Percentiles rank a stretch among this genome's conserved stretches.
Evolutionary conservation across 2,329 filamentous ascomycete genomes (phyloP).

Genomic region (Penicillium oxalicum): DNA sequence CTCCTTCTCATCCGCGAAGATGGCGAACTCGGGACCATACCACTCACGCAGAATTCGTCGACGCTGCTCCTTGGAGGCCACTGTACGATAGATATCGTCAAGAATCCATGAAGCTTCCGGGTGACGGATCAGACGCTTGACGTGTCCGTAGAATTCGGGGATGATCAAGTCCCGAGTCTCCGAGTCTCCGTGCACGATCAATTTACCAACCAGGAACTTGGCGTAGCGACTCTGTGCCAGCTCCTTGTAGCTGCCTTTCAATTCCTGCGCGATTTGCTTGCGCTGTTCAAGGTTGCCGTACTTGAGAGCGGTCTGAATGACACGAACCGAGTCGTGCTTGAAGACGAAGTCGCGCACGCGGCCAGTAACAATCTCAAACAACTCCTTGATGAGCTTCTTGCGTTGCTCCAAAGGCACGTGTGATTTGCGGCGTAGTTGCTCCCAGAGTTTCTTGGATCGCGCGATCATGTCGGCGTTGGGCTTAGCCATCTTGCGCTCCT

Average conservation of each 20-base stretch:
- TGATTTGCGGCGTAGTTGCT: conserved; percentile 84
- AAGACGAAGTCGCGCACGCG: conserved; percentile 92
- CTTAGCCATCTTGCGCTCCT: conserved; percentile 86
- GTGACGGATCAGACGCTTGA: conserved; percentile 90
- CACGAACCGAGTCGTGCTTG: conserved; percentile 96
- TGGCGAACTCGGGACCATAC: conserved; percentile 89
- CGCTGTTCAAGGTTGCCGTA: conserved; percentile 82
- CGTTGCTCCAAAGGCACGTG: conserved; percentile 87
- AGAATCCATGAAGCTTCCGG: conserved; percentile 95
- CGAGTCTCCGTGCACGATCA: conserved; percentile 84
- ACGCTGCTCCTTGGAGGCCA: conserved; percentile 82
- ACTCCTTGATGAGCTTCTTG: conserved; percentile 76
- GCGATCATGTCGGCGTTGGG: conserved; percentile 85
- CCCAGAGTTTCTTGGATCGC: conserved; percentile 95
- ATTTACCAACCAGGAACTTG: conserved; percentile 94
- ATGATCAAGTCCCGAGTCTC: conserved; percentile 85
- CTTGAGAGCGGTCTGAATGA: conserved; percentile 94
- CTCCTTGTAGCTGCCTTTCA: conserved; percentile 75
- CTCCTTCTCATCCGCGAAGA: conserved; percentile 59
- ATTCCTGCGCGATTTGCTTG: conserved; percentile 77
- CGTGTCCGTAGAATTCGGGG: conserved; percentile 89
- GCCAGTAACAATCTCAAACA: conserved; percentile 86
- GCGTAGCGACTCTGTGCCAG: conserved; percentile 93
- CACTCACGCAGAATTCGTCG: conserved; percentile 81
- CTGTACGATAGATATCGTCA: conserved; percentile 88